Evolutionary conservation across 176 grass and related monocot genomes (phyloP).

Genomic region (Carex kokanica): DNA sequence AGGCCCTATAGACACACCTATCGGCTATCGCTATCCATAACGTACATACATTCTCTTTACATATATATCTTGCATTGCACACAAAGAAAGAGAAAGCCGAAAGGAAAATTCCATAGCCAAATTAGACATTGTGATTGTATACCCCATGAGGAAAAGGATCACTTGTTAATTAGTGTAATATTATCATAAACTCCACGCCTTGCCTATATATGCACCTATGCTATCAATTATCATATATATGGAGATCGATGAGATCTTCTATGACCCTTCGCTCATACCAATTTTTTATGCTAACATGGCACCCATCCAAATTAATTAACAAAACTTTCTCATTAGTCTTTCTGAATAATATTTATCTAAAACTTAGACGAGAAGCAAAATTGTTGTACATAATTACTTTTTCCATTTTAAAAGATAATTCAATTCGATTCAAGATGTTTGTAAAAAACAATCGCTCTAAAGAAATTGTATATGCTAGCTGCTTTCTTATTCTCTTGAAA

Average conservation of each 20-base stretch:
- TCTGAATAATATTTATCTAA: too few species aligned
- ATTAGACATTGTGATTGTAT: not conserved
- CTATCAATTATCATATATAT: too few species aligned
- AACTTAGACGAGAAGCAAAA: too few species aligned
- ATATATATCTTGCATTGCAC: slow-evolving; percentile 33
- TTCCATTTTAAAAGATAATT: too few species aligned
- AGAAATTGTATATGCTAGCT: too few species aligned
- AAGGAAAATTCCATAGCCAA: slow-evolving; percentile 8
- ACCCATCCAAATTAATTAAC: not conserved
- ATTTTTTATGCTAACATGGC: not conserved
- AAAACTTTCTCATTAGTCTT: not conserved
- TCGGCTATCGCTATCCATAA: not conserved
- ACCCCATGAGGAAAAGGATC: not conserved
- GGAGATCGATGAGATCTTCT: not conserved
- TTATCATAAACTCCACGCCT: not conserved
- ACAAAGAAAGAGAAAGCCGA: slow-evolving; percentile 33
- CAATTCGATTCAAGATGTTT: too few species aligned
- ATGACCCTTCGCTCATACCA: not conserved
- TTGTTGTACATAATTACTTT: too few species aligned
- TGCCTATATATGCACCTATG: not conserved
- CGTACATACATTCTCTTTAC: not conserved
- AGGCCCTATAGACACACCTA: slow-evolving; percentile 7
- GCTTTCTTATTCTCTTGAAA: too few species aligned
- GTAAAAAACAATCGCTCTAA: too few species aligned
- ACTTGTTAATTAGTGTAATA: not conserved